Conservation (phyloP, 2,329 filamentous ascomycete species). For the Bipolaris zeicola region DNA sequence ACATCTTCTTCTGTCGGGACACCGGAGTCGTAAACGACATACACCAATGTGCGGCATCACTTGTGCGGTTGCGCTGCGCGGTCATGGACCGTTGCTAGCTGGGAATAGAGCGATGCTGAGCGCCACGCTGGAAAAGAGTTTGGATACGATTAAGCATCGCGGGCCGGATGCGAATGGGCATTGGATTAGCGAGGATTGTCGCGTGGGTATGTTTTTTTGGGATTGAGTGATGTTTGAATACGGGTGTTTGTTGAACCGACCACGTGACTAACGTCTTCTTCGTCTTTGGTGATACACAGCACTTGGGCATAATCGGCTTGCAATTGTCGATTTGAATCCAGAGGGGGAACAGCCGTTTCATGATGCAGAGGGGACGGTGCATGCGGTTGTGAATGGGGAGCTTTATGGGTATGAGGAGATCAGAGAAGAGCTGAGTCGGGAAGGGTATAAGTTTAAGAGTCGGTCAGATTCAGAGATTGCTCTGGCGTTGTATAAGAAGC, state of each 20-base stretch:
- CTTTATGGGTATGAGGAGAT: slow-evolving; percentile 61
- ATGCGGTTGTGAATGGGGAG: slow-evolving; percentile 65
- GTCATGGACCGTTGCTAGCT: slow-evolving; percentile 15
- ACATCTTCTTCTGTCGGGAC: background rate
- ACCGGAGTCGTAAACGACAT: background rate
- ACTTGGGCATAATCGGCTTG: slow-evolving; percentile 34
- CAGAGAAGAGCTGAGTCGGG: slow-evolving; percentile 43
- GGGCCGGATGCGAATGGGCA: slow-evolving; percentile 55
- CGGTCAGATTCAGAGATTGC: slow-evolving; percentile 60
- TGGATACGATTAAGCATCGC: slow-evolving; percentile 49
- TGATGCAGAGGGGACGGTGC: slow-evolving; percentile 40
- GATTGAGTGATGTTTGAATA: background rate
- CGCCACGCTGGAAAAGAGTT: slow-evolving; percentile 18
- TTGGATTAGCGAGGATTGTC: slow-evolving; percentile 54
- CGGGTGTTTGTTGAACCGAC: no score
- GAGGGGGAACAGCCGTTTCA: slow-evolving; percentile 36
- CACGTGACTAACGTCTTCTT: slow-evolving; percentile 14
- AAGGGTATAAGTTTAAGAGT: slow-evolving; percentile 53
- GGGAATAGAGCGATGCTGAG: slow-evolving; percentile 8
- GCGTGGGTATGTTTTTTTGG: slow-evolving; percentile 45
- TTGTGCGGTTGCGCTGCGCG: slow-evolving; percentile 21
- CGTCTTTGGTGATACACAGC: slow-evolving; percentile 9
- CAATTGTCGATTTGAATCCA: slow-evolving; percentile 33
- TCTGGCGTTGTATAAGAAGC: slow-evolving; percentile 55
- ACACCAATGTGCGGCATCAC: slow-evolving; percentile 23